Evolutionary conservation across 495 filamentous ascomycete species (phyloP).

Genomic region (Parachaetomium inaequale): DNA sequence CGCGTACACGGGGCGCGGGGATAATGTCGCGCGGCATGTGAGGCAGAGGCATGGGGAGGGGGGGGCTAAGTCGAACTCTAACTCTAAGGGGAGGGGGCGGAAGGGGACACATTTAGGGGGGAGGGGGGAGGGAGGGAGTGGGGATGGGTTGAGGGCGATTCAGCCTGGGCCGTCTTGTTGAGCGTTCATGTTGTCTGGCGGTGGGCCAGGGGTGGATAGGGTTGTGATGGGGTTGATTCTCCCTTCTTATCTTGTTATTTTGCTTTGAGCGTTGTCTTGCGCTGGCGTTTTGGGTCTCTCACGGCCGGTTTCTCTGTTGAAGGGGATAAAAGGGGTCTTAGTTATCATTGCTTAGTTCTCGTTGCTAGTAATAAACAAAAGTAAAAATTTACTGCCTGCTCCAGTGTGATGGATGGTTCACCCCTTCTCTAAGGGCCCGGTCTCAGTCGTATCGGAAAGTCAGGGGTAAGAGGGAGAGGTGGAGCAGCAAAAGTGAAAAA

Average conservation of each 20-base stretch:
- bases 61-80: background rate
- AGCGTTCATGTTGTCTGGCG: too few species aligned
- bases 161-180: too few species aligned
- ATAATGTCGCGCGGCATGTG: constrained; percentile 24
- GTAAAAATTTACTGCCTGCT: background rate
- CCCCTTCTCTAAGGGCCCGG: too few species aligned
- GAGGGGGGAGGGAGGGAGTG: too few species aligned
- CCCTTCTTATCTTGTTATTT: background rate
- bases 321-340: background rate
- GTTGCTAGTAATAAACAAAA: background rate
- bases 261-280: background rate
- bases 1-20: constrained; percentile 20
- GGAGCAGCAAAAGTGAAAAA: background rate
- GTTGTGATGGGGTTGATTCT: too few species aligned
- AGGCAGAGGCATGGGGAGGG: constrained; percentile 16
- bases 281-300: background rate
- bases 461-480: background rate
- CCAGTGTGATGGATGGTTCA: background rate
- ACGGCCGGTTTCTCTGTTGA: background rate
- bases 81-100: too few species aligned
- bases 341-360: background rate
- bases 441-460: too few species aligned
- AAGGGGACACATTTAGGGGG: background rate
- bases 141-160: too few species aligned
- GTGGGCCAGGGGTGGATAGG: too few species aligned